Evolutionary conservation across 768 basidiomycete genomes (phyloP), one percentile per base, ranked within the genome.

Genomic region (Agaricus sinodeliciosus): DNA sequence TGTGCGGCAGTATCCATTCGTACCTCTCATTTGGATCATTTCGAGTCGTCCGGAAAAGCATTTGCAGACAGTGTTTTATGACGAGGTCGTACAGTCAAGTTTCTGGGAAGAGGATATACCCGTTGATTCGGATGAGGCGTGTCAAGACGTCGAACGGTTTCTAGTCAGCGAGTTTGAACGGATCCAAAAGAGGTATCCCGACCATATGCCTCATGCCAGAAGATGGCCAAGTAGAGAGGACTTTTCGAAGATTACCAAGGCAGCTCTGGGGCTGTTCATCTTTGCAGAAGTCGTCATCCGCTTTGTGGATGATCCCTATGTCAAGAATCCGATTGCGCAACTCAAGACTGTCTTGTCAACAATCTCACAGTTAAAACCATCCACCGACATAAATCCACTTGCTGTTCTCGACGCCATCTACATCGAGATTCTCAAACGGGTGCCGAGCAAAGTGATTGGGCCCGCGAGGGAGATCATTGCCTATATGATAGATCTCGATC

Each of bases 21-120:
- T 60, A 19, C 59, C 63, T 0, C 34, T 67, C 16, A 49, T 47
- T 15, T 62, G 67, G 40, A 35, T 68, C 15, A 60, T 69, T 26
- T 53, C 60, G 1, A 65, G 65, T 45, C 56, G 68, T 1, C 64
- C 66, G 5, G 68, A 68, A 42, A 41, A 54, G 2, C 53, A 61
- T 27, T 59, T 68, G n/a, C 36, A 44, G 9, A 47, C 52, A 0
- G 31, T 39, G 3, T 63, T 66, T 18, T 22, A 45, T 35, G 28
- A 39, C 3, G 12, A 26, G 2, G 15, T 27, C 15, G 19, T 51
- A 0, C 15, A 16, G 22, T 0, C 36, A 3, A 51, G 37, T 16
- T 54, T 55, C 8, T 31, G 43, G 19, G 34, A 37, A 11, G 45
- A 59, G 6, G 27, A 39, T 22, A 47, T 53, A 2, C 54, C 55